phyloP scores from a whole-genome alignment of 371 early-diverging fungal genomes.

The Polyrhizophydium stewartii region DNA sequence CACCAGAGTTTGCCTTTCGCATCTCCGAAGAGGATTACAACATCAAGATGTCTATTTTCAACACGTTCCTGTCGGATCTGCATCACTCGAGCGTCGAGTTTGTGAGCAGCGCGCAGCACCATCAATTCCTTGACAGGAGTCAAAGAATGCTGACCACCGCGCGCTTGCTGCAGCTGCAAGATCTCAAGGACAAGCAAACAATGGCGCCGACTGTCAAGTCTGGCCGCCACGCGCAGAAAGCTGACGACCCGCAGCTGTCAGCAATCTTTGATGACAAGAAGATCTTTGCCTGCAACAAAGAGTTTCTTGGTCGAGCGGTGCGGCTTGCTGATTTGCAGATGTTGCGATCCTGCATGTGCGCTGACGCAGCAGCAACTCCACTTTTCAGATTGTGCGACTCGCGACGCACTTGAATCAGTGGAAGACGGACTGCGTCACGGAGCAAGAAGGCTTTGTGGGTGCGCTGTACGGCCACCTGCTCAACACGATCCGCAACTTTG shows the following conservation, averaged over 20 bases:
- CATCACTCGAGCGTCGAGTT: conserved; percentile 2
- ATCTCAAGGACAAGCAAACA: conserved; percentile 1
- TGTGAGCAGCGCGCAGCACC: not conserved
- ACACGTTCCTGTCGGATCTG: conserved; percentile 40
- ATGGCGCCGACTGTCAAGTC: not conserved
- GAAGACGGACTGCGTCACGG: conserved; percentile 28
- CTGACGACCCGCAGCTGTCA: not conserved
- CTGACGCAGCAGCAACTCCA: not conserved
- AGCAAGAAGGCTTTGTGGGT: conserved; percentile 39
- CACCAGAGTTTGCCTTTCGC: conserved; percentile 23
- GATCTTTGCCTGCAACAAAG: conserved; percentile 40
- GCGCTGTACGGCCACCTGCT: conserved; percentile 28
- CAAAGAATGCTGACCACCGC: not conserved
- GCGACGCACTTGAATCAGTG: conserved; percentile 34
- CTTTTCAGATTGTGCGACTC: conserved; percentile 29
- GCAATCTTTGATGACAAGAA: conserved; percentile 20
- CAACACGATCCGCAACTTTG: conserved; percentile 29
- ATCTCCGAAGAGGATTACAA: conserved; percentile 38
- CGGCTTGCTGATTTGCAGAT: too few relatives aligned
- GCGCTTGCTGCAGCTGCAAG: not conserved
- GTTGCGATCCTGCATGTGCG: not conserved
- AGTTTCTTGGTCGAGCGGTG: conserved; percentile 31
- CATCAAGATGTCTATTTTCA: conserved; percentile 33
- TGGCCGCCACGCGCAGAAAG: not conserved
- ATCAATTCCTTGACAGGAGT: too few relatives aligned